Percentiles rank a stretch among this genome's conserved stretches.
Evolutionary conservation across 2,329 filamentous ascomycete species (phyloP).

Genomic region (Cytospora chrysosperma): DNA sequence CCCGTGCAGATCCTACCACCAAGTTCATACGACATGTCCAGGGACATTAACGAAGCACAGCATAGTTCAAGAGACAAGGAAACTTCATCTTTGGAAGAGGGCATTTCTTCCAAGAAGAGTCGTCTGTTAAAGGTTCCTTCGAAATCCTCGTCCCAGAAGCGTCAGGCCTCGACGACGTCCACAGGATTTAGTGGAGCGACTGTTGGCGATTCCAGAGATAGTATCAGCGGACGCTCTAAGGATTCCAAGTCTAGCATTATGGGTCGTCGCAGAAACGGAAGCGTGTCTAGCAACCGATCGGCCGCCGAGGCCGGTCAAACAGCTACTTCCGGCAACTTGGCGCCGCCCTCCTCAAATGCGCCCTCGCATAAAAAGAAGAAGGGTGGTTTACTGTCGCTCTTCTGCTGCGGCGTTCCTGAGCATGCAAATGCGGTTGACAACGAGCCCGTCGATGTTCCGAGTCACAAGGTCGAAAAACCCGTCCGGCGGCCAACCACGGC

Average conservation of each 20-base stretch:
- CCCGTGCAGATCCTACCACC: conserved; percentile 19
- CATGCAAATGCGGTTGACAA: conserved; percentile 53
- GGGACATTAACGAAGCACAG: conserved; percentile 35
- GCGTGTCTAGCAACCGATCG: conserved; percentile 64
- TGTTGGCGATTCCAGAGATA: conserved; percentile 58
- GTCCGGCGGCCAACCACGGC: conserved; percentile 54
- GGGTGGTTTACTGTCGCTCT: conserved; percentile 56
- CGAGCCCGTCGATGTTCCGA: conserved; percentile 52
- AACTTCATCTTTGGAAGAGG: conserved; percentile 42
- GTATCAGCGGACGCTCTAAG: conserved; percentile 63
- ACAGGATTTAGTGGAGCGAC: conserved; percentile 61
- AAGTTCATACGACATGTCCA: conserved; percentile 32
- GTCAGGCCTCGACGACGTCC: conserved; percentile 58
- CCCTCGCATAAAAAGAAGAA: conserved; percentile 54
- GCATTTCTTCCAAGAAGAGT: conserved; percentile 46
- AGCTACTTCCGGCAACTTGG: conserved; percentile 48
- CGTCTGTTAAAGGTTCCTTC: conserved; percentile 59
- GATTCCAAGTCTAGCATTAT: conserved; percentile 65
- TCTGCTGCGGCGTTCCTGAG: conserved; percentile 67
- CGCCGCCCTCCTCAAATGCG: conserved; percentile 51
- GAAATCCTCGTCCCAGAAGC: conserved; percentile 60
- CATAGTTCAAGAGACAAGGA: conserved; percentile 47
- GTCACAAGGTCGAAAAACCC: conserved; percentile 57
- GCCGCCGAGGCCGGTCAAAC: conserved; percentile 53
- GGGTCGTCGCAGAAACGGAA: conserved; percentile 64